These are phyloP conservation scores for Geranium rotundifolium DNA, from an alignment of 345 rosid species.

Conservation along the genomic window DNA sequence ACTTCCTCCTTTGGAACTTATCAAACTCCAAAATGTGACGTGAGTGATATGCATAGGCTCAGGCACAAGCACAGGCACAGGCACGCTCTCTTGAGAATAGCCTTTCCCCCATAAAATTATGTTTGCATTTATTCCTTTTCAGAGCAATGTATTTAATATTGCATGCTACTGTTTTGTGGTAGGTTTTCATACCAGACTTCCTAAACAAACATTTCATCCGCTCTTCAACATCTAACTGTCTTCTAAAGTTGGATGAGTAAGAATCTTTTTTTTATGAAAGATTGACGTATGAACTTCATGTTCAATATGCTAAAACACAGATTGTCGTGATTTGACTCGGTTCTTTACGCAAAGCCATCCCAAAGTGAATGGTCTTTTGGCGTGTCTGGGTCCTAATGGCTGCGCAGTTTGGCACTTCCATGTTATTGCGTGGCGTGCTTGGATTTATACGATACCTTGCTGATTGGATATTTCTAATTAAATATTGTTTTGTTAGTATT, in stretches of 20 bases:
- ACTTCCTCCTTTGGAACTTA: too few species aligned
- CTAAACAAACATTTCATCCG: slow-evolving; percentile 29
- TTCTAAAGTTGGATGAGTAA: slow-evolving; percentile 13
- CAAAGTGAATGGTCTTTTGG: not conserved
- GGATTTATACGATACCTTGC: slow-evolving; percentile 3
- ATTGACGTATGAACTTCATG: not conserved
- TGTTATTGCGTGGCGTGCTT: slow-evolving; percentile 17
- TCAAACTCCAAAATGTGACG: too few species aligned
- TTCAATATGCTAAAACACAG: not conserved
- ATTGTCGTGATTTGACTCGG: slow-evolving; percentile 16
- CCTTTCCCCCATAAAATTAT: slow-evolving; percentile 1
- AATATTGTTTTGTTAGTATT: too few species aligned
- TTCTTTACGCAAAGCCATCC: not conserved
- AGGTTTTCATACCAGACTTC: slow-evolving; percentile 13
- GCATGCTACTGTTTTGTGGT: slow-evolving; percentile 7
- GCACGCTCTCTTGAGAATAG: too few species aligned
- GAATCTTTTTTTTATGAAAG: slow-evolving; percentile 5
- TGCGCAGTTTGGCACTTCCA: slow-evolving; percentile 1
- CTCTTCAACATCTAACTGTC: slow-evolving; percentile 47
- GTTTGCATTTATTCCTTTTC: slow-evolving; percentile 7
- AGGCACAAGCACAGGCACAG: too few species aligned
- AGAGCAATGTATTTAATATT: slow-evolving; percentile 3
- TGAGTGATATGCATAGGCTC: too few species aligned
- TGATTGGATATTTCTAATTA: too few species aligned
- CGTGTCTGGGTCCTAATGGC: slow-evolving; percentile 10